Percentiles rank a stretch among this genome's conserved stretches.
phyloP scores from a whole-genome alignment of 805 yeast genomes.

The Kazachstania bromeliacearum region DNA sequence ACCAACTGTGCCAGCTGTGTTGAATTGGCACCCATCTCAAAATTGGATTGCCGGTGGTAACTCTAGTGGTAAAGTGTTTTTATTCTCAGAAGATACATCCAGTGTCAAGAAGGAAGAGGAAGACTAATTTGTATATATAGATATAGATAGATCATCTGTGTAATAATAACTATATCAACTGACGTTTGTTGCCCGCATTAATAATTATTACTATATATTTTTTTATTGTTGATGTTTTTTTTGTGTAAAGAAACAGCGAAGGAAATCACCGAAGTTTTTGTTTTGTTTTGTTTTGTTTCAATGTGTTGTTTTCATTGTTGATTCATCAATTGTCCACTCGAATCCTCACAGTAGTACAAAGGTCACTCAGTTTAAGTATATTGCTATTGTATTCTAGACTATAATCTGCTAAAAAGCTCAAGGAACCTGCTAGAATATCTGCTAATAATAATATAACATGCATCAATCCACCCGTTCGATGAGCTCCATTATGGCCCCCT shows the following conservation, averaged over 20 bases:
- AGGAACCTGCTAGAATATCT: too few relatives aligned
- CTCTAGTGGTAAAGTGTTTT: slow-evolving; percentile 81
- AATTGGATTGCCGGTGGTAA: slow-evolving; percentile 93
- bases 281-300: neutral
- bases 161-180: too few relatives aligned
- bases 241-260: too few relatives aligned
- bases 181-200: too few relatives aligned
- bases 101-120: slow-evolving; percentile 1
- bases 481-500: slow-evolving; percentile 5
- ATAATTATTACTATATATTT: too few relatives aligned
- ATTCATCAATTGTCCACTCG: too few relatives aligned
- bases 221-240: neutral
- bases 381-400: too few relatives aligned
- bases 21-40: slow-evolving; percentile 69
- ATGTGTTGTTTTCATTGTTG: neutral
- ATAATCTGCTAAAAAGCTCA: too few relatives aligned
- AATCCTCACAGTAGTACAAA: too few relatives aligned
- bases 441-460: slow-evolving; percentile 4
- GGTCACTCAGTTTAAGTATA: too few relatives aligned
- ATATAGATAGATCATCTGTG: neutral
- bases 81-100: slow-evolving; percentile 30
- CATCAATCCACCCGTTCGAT: slow-evolving; percentile 12
- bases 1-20: slow-evolving; percentile 91
- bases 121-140: neutral
- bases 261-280: neutral